A percentile compares a stretch with the other conserved stretches of the same genome.
Evolutionary conservation across 768 basidiomycete species (phyloP).

Genomic region (Boletus reticulatus): DNA sequence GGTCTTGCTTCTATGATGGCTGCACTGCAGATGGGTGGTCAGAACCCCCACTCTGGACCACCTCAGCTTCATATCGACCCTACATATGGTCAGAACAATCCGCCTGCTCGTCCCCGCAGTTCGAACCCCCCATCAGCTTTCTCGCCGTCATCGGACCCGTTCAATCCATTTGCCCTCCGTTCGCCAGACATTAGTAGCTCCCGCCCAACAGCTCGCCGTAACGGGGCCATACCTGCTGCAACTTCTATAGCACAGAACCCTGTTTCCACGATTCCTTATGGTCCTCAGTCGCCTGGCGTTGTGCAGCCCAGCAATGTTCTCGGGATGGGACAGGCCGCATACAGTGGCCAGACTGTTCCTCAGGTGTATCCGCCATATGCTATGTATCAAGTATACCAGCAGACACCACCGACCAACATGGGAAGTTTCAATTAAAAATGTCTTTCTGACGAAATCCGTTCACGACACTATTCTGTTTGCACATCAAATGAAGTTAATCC

Average conservation of each 20-base stretch:
- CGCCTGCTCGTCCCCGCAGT: conserved; percentile 45
- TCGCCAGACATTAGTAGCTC: conserved; percentile 53
- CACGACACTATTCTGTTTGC: conserved; percentile 41
- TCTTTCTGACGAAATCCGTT: conserved; percentile 31
- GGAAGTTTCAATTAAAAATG: conserved; percentile 65
- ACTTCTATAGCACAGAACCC: conserved; percentile 31
- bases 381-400: conserved; percentile 82
- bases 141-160: conserved; percentile 52
- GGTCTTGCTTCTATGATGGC: conserved; percentile 92
- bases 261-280: conserved; percentile 46
- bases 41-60: conserved; percentile 79
- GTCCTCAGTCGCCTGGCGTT: conserved; percentile 59
- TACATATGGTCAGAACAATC: conserved; percentile 44
- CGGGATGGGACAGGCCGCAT: conserved; percentile 65
- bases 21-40: conserved; percentile 85
- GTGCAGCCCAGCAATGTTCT: conserved; percentile 55
- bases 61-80: conserved; percentile 73
- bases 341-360: conserved; percentile 59
- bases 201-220: conserved; percentile 46
- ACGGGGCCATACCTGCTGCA: conserved; percentile 31
- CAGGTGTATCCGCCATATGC: conserved; percentile 71
- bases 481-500: conserved; percentile 32
- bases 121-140: conserved; percentile 45
- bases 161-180: conserved; percentile 55
- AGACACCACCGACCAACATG: conserved; percentile 70